Base-by-base conservation (phyloP, 108 stramenopile genomes). In the Chaetoceros muelleri region DNA sequence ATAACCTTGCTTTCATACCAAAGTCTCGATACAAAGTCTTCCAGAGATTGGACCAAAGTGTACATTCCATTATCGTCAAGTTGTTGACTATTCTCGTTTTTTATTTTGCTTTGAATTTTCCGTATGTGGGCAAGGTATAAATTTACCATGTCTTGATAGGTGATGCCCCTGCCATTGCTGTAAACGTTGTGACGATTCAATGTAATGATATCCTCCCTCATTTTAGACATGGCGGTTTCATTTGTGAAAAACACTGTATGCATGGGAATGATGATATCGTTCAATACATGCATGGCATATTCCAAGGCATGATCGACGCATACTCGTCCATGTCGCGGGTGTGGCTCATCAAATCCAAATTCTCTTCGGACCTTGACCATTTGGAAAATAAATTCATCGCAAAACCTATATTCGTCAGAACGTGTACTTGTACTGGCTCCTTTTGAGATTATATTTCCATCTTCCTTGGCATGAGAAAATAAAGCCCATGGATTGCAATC, bases 291-390 rank as follows among this genome's bases (percentile, higher is more conserved):
- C 29, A 57, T 52, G 1, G 81, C 78, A 60, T 91, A 91, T 16
- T 74, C 65, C 21, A 79, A 61, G 48, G 72, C 68, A 51, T 81
- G 61, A 16, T 78, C 72, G 8, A 55, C 65, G 3, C 76, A 79
- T 0, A 91, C 84, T 16, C 90, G 79, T 21, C 90, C 90, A 71
- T 83, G 83, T 27, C 90, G 62, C 26, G 90, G 90, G 74, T 91
- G 90, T 7, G 90, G 84, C 74, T 91, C 90, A 16, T 81, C 79
- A 66, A 85, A 91, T 24, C 90, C 90, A 73, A 78, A 91, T 71
- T 91, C 90, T 24, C 63, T 69, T 19, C 90, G 67, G 13, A 63
- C 54, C 57, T 74, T 74, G n/a, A 74, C 62, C 90, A 91, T 91
- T 1, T 60, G 57, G 27, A 70, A 53, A 18, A 73, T 29, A 48